Percentiles rank a stretch among this genome's conserved stretches.
Evolutionary conservation across 1,284 basidiomycete genomes (phyloP).

Genomic region (Leccinum griseonigrum): DNA sequence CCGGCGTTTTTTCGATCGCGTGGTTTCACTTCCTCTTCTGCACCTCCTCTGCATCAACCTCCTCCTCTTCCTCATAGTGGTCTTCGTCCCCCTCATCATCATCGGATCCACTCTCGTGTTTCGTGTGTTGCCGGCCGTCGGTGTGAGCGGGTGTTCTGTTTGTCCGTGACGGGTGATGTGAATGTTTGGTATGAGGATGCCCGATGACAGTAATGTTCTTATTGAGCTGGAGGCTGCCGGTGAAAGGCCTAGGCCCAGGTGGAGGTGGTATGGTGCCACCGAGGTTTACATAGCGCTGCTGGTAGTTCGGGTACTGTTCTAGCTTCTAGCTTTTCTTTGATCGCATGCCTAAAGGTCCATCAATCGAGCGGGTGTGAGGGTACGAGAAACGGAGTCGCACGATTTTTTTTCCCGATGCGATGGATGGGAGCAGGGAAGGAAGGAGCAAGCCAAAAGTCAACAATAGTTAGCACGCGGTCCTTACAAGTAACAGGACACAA

Average conservation of each 20-base stretch:
- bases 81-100: constrained; percentile 60
- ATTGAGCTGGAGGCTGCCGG: constrained; percentile 95
- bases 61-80: constrained; percentile 58
- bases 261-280: constrained; percentile 87
- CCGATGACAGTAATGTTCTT: constrained; percentile 83
- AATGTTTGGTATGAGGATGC: constrained; percentile 44
- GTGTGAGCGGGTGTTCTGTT: constrained; percentile 34
- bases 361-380: constrained; percentile 22
- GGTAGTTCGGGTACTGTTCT: constrained; percentile 96
- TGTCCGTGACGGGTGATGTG: constrained; percentile 40
- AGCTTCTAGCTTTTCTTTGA: constrained; percentile 99
- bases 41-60: constrained; percentile 58
- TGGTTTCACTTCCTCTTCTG: constrained; percentile 49
- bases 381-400: constrained; percentile 10
- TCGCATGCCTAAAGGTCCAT: constrained; percentile 69
- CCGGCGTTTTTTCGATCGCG: constrained; percentile 35
- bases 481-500: constrained; percentile 17
- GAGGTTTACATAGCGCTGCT: constrained; percentile 88
- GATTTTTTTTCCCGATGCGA: constrained; percentile 16
- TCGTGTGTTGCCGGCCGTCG: constrained; percentile 50
- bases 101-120: constrained; percentile 61
- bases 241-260: constrained; percentile 95
- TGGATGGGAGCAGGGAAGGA: background rate
- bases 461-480: constrained; percentile 39
- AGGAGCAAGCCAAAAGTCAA: constrained; percentile 20